These are phyloP conservation scores for Pleodorina starrii DNA, from an alignment of 139 green algal genomes.

Conservation along the genomic window DNA sequence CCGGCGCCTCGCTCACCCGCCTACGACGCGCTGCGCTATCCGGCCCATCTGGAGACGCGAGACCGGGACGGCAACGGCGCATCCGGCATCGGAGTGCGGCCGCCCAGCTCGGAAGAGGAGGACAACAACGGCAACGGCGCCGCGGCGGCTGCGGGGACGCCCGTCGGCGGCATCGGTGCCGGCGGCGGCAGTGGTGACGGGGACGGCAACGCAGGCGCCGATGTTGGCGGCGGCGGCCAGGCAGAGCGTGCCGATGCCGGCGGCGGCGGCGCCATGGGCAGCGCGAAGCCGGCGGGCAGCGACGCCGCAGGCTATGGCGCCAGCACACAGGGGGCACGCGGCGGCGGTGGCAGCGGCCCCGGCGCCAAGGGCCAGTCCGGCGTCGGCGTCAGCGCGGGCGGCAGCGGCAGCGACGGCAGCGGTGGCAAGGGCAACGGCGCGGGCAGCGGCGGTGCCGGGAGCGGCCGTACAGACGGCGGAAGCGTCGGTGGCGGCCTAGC, in stretches of 20 bases:
- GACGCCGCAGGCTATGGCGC: neutral
- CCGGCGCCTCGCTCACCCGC: neutral
- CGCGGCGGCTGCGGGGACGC: neutral
- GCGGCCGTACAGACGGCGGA: neutral
- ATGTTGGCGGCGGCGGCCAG: neutral
- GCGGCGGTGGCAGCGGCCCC: neutral
- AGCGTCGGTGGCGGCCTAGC: neutral
- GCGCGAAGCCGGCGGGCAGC: neutral
- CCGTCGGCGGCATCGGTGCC: neutral
- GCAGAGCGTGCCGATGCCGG: no score
- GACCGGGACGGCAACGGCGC: slow-evolving; percentile 45
- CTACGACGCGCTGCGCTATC: slow-evolving; percentile 34
- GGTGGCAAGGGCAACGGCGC: neutral
- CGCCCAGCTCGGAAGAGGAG: neutral
- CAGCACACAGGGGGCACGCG: neutral
- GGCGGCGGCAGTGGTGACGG: neutral
- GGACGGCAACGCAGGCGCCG: neutral
- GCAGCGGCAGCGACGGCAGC: neutral
- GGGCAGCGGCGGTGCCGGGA: neutral
- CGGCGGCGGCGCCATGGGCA: neutral
- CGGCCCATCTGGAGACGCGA: slow-evolving; percentile 9
- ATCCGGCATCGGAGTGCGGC: slow-evolving; percentile 18
- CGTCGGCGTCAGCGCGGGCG: neutral
- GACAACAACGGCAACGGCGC: neutral
- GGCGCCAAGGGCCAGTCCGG: neutral